Percentiles rank a stretch among this genome's conserved stretches.
phyloP scores from a whole-genome alignment of 331 rosid genomes.

The Cucumis variabilis region DNA sequence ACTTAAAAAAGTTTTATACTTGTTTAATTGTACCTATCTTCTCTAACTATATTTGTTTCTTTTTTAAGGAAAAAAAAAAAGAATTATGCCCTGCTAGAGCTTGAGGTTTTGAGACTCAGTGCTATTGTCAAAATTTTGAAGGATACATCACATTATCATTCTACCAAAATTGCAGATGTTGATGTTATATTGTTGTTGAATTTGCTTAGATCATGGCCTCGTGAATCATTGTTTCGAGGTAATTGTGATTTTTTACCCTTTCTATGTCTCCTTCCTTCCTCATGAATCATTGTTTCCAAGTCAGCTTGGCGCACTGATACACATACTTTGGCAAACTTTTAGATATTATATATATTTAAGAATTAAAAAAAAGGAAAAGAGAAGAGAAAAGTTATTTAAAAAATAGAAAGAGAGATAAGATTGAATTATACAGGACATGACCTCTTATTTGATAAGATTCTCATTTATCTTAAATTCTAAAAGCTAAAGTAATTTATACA shows the following conservation, averaged over 20 bases:
- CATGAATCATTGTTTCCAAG: too few species aligned
- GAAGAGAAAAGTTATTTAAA: too few species aligned
- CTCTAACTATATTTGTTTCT: slow-evolving; percentile 21
- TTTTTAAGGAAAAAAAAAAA: slow-evolving; percentile 71
- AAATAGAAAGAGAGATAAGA: too few species aligned
- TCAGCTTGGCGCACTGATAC: too few species aligned
- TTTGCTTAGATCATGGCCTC: slow-evolving; percentile 81
- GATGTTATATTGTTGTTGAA: slow-evolving; percentile 75
- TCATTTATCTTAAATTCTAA: too few species aligned
- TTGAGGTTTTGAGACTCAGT: slow-evolving; percentile 68
- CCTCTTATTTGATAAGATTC: too few species aligned
- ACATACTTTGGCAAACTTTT: too few species aligned
- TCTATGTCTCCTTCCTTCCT: neutral
- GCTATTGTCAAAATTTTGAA: slow-evolving; percentile 76
- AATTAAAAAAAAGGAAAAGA: too few species aligned
- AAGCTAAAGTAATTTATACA: too few species aligned
- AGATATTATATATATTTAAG: too few species aligned
- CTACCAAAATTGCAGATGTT: slow-evolving; percentile 77
- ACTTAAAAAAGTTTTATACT: neutral
- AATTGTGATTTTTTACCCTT: slow-evolving; percentile 39
- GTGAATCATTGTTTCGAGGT: slow-evolving; percentile 85
- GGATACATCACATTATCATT: slow-evolving; percentile 94
- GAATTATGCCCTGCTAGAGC: slow-evolving; percentile 68
- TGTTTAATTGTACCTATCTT: neutral
- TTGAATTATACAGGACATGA: too few species aligned